Base-by-base conservation (phyloP, 1,139 yeast genomes). In the Diutina mesorugosa region DNA sequence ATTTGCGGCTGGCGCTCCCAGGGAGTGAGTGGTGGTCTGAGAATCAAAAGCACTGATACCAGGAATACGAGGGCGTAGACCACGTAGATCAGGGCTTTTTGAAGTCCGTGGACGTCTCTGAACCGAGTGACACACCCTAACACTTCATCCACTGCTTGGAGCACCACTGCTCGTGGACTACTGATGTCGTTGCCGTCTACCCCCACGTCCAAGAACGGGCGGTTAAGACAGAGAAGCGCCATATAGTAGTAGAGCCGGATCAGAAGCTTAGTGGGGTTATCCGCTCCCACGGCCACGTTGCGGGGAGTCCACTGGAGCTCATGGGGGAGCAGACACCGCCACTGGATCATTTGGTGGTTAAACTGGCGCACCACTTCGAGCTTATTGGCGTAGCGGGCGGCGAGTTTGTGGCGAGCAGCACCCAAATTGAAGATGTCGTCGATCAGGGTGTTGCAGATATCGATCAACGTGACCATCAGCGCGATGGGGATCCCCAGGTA, bases 391-490 rank as follows among this genome's bases (percentile, higher is more conserved):
- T 16, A 50, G 9, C 45, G 35, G 12, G 45, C 45, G 12, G 41
- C 53, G 26, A 50, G 32, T 18, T 50, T 18, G 9, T 50, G 53
- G 5, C 32, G 41, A 10, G 30, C 18, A 4, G 45, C 45, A 6
- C 53, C 53, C 16, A 50, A 45, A 58, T 78, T 74, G 62, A 80
- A 81, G 38, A 80, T 74, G 60, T 81, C 84, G 58, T 79, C 78
- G 60, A 81, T 72, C 73, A 83, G 77, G 55, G 74, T 74, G 59
- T 78, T 82, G 18, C 84, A 77, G 55, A 82, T 73, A 58, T 77
- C 75, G 57, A 81, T 79, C 55, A 82, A 67, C 59, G 78, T 77
- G 53, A 77, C 74, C 45, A 77, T 72, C 57, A 72, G 73, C 1
- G 79, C 78, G 45, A 81, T 74, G 62, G 78, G 76, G 32, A 79